Base-by-base conservation (phyloP, 2,329 filamentous ascomycete species). In the Dactylellina haptotyla region DNA sequence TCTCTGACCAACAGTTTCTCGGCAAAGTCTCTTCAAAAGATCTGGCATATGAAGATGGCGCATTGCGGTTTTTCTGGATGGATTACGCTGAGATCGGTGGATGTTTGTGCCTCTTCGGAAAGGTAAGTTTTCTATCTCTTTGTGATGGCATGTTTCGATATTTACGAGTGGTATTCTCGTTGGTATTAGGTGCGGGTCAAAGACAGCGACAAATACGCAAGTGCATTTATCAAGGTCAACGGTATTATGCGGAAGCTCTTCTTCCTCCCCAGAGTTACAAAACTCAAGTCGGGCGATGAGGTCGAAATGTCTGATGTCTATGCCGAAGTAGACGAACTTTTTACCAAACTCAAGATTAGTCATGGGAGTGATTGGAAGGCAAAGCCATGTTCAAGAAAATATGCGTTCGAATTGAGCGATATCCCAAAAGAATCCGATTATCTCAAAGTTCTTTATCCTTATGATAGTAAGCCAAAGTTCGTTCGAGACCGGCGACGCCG, bases 141-240 rank as follows among this genome's bases (percentile, higher is more conserved):
- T 8, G 6, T 51, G 39, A 14, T 14, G 32, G 6, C 14, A 34
- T 6, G 6, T 6, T 14, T 43, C 8, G n/a, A 10, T n/a, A 28
- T 16, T 14, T 53, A 20, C n/a, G 28, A 2, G 32, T 23, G 23
- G 32, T 32, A 20, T 32, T 48, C 12, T 9, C 18, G 12, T n/a
- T 16, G 10, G 30, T 12, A 18, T 28, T 46, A 75, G 71, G 65
- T 75, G 9, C 30, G 43, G 30, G 75, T 77, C 20, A 97, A 93
- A 81, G 90, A 88, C 78, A 91, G 87, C 1, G 88, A 87, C 57
- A 84, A 84, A 45, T 93, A 91, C 79, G 90, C 93, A 71, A 99
- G 95, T 82, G 96, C 93, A 78, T 98, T 99, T 78, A 87, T 97
- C 80, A 98, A 98, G 81, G 84, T 99, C 18, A 93, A 99, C 83